Evolutionary conservation across 2,329 filamentous ascomycete genomes (phyloP).

Genomic region (Trichoderma citrinoviride): DNA sequence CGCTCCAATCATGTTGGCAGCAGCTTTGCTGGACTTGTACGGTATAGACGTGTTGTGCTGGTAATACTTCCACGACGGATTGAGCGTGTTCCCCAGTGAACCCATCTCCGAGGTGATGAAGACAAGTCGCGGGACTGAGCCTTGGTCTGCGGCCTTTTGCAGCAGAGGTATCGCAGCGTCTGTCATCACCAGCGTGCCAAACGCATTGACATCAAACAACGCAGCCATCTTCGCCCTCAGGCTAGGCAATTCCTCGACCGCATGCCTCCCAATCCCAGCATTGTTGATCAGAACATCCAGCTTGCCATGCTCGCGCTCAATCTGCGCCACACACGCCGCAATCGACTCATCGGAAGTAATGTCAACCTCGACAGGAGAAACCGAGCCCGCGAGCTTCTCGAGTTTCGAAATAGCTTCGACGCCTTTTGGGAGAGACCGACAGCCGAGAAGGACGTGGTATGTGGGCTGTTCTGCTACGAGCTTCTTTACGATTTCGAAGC

Average conservation of each 20-base stretch:
- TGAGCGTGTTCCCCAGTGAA: constrained; percentile 6
- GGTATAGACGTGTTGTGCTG: constrained; percentile 2
- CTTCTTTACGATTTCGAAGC: constrained; percentile 11
- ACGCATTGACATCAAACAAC: constrained; percentile 9
- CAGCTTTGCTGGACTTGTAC: constrained; percentile 15
- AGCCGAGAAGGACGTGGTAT: constrained; percentile 6
- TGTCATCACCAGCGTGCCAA: constrained; percentile 7
- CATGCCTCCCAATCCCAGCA: constrained; percentile 14
- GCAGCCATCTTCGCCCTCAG: background rate
- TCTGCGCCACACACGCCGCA: constrained; percentile 1
- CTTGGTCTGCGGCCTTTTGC: constrained; percentile 8
- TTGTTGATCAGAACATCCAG: constrained; percentile 14
- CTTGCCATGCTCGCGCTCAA: constrained; percentile 2
- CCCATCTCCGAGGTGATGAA: constrained; percentile 17
- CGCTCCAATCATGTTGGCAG: constrained; percentile 14
- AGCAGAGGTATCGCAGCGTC: background rate
- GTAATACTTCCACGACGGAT: constrained; percentile 5
- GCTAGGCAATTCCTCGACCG: background rate
- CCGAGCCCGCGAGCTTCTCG: background rate
- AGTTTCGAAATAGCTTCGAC: background rate
- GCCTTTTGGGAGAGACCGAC: background rate
- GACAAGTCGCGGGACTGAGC: constrained; percentile 5
- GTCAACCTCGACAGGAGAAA: constrained; percentile 8
- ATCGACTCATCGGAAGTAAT: constrained; percentile 13
- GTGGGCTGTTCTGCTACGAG: constrained; percentile 4